These are phyloP conservation scores for Penicillium dipodomyicola DNA, from an alignment of 495 filamentous ascomycete species.

Conservation along the genomic window DNA sequence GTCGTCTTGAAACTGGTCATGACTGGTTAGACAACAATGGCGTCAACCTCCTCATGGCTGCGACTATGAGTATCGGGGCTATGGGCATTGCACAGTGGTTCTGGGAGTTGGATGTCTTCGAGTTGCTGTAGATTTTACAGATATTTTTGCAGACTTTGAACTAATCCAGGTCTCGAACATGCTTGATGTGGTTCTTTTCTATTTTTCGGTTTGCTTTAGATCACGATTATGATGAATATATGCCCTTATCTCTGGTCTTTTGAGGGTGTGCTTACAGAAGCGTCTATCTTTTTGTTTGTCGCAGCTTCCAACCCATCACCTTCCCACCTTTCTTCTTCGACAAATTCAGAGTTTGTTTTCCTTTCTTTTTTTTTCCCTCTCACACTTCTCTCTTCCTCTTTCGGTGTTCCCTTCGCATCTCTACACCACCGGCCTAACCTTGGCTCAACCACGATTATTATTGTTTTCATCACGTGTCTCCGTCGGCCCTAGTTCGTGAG, in stretches of 20 bases:
- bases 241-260: not conserved
- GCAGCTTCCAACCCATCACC: not conserved
- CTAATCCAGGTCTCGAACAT: not conserved
- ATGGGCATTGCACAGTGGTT: conserved; percentile 58
- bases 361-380: not conserved
- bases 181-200: not conserved
- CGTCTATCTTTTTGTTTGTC: not conserved
- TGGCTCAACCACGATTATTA: not conserved
- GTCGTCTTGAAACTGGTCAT: conserved; percentile 67
- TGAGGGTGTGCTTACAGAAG: not conserved
- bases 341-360: not conserved
- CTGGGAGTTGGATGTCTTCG: conserved; percentile 36
- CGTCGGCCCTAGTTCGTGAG: conserved; percentile 1
- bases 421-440: not conserved
- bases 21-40: conserved; percentile 90
- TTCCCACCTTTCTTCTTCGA: not conserved
- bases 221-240: not conserved
- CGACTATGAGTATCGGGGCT: conserved; percentile 71
- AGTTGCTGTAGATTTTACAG: conserved; percentile 11
- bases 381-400: not conserved
- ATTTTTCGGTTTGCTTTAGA: not conserved
- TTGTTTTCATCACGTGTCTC: not conserved
- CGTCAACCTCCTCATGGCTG: conserved; percentile 89
- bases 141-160: not conserved
- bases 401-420: not conserved